Evolutionary conservation across 2,329 filamentous ascomycete genomes (phyloP).

Genomic region (Lasiodiplodia hormozganensis): DNA sequence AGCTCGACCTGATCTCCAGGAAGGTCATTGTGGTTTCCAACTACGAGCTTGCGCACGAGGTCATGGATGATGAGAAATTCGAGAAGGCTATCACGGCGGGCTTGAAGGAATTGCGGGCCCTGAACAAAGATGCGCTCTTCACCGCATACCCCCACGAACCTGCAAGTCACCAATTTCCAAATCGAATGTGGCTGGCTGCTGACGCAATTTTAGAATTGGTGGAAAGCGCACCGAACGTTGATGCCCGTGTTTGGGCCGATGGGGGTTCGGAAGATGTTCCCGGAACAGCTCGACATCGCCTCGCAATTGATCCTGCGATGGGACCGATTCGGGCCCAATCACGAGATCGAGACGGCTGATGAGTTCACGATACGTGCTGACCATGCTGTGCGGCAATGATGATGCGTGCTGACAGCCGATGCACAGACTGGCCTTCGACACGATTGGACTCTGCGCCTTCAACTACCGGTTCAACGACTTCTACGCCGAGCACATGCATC

Average conservation of each 20-base stretch:
- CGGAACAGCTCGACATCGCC: constrained; percentile 42
- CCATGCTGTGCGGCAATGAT: not conserved
- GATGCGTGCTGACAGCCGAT: not conserved
- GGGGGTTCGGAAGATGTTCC: constrained; percentile 43
- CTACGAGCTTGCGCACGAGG: constrained; percentile 32
- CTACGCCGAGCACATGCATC: constrained; percentile 72
- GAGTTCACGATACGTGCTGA: constrained; percentile 64
- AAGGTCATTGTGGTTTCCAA: constrained; percentile 57
- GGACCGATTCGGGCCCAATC: constrained; percentile 57
- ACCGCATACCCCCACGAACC: constrained; percentile 32
- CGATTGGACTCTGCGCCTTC: constrained; percentile 75
- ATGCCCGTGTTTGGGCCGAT: constrained; percentile 57
- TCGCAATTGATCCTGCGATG: constrained; percentile 44
- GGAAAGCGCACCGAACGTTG: constrained; percentile 50
- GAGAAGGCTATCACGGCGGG: constrained; percentile 29
- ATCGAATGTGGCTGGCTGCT: not conserved
- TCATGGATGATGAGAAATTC: constrained; percentile 31
- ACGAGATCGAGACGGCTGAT: constrained; percentile 66
- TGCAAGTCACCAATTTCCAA: not conserved
- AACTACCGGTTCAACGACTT: constrained; percentile 77
- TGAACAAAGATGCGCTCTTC: constrained; percentile 33
- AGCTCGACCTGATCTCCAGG: constrained; percentile 59
- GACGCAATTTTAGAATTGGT: constrained; percentile 31
- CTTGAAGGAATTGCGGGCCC: constrained; percentile 30
- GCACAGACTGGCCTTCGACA: constrained; percentile 71